phyloP scores from a whole-genome alignment of 1,284 basidiomycete species.

The Pyrrhoderma lamaoense region DNA sequence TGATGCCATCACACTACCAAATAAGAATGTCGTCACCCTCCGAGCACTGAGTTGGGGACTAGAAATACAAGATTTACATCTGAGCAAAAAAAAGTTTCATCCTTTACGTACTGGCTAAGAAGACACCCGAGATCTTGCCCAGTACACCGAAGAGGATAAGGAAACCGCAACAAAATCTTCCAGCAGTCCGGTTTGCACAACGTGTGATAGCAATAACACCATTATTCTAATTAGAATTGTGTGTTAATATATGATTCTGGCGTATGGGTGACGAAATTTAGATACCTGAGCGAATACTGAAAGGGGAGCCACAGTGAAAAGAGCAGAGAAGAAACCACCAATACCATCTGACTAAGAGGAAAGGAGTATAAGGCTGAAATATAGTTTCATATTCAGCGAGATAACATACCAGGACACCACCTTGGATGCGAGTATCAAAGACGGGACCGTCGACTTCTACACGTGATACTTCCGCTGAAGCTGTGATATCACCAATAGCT shows the following conservation, averaged over 20 bases:
- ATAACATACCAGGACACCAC: slow-evolving; percentile 65
- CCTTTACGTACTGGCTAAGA: slow-evolving; percentile 55
- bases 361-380: too few species aligned
- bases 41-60: slow-evolving; percentile 76
- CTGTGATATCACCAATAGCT: slow-evolving; percentile 82
- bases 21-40: slow-evolving; percentile 68
- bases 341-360: slow-evolving; percentile 75
- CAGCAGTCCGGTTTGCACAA: slow-evolving; percentile 68
- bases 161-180: slow-evolving; percentile 66
- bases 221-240: slow-evolving; percentile 48
- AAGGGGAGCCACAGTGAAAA: slow-evolving; percentile 76
- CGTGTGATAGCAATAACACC: slow-evolving; percentile 75
- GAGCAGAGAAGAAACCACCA: slow-evolving; percentile 64
- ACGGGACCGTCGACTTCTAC: slow-evolving; percentile 60
- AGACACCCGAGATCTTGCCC: slow-evolving; percentile 75
- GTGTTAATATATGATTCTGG: neutral
- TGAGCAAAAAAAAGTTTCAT: neutral
- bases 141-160: slow-evolving; percentile 69
- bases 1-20: slow-evolving; percentile 53
- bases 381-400: neutral
- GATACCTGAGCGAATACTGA: slow-evolving; percentile 70
- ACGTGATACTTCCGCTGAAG: slow-evolving; percentile 74
- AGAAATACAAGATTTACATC: slow-evolving; percentile 9
- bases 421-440: slow-evolving; percentile 77
- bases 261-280: neutral